Base-by-base conservation (phyloP, 2,329 filamentous ascomycete genomes). In the Pyricularia sp. region DNA sequence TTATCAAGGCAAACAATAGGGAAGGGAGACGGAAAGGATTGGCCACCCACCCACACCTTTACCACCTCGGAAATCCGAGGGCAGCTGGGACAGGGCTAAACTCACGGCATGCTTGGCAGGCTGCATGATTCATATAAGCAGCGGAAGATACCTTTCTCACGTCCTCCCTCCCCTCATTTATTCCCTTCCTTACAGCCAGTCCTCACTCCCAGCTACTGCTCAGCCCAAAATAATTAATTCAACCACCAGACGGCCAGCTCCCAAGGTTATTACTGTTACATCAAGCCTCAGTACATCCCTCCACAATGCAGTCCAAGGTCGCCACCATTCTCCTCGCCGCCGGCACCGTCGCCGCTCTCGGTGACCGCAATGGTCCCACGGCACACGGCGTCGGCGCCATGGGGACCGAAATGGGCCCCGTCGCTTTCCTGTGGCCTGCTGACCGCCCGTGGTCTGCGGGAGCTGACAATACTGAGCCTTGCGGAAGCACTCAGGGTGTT, bases 351-450 rank as follows among this genome's bases (percentile, higher is more conserved):
- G 66, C 58, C 12, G 66, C 66, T 20, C 58, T 23, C 9, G 66
- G 25, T 11, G 25, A 28, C 30, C 55, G 30, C 66, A 64, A 64
- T 1, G 9, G 7, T 26, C 9, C 66, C 3, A 23, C 55, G 17
- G 66, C 26, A 20, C 66, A 68, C 25, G 77, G 77, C 7, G 70
- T 76, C 23, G 73, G 72, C 30, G 70, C 70, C 4, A 73, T 77
- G 67, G 76, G 77, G 12, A 74, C 72, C n/a, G 68, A 74, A 28
- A 85, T 85, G 83, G 84, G 84, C 6, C 84, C 84, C 2, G 84
- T 83, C 17, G 83, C 83, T 26, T 85, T 87, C 73, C 75, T 87
- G 68, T 87, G 85, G 84, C 85, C 85, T 0, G 74, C 77, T 2
- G 81, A 86, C 72, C 80, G 85, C 30, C 75, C 76, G 23, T 87